Base-by-base conservation (phyloP, 768 basidiomycete species). In the Suillus discolor region DNA sequence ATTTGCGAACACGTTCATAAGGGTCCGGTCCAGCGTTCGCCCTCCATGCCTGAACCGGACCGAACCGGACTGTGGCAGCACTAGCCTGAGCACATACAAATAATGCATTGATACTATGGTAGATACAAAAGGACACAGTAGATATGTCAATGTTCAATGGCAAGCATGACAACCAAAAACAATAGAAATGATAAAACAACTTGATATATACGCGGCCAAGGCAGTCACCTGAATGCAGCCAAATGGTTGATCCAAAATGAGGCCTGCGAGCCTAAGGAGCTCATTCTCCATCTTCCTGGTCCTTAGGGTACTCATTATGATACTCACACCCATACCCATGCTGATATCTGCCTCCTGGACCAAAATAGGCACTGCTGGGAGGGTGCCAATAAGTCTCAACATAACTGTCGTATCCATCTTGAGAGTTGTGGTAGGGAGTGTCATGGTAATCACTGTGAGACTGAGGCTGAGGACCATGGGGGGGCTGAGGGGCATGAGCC, bases 181-280 rank as follows among this genome's bases (percentile, higher is more conserved):
- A n/a, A n/a, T n/a, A n/a, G n/a, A 78, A 38, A 23, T 49, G 23
- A 23, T 0, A 5, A 23, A 2, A 23, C 47, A 45, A 45, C n/a
- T 49, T 13, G 15, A 49, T 25, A 49, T 49, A 7, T 49, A 13
- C 23, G 6, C 3, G 47, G 23, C 11, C 0, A 12, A 49, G 47
- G 47, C 23, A 47, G 44, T 45, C 9, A 45, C 6, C 31, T 31
- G 31, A 31, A 31, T 23, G n/a, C 45, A 12, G 9, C n/a, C n/a
- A n/a, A n/a, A n/a, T n/a, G n/a, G n/a, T n/a, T n/a, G n/a, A n/a
- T n/a, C n/a, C n/a, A 6, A 23, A 49, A 23, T 13, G n/a, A 49
- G 12, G 11, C 1, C 47, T 23, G 23, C 12, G 15, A 51, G 49
- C 16, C 49, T 28, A 53, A 53, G 51, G 25, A 53, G 25, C 25